Evolutionary conservation across 495 filamentous ascomycete genomes (phyloP), one percentile per base, ranked within the genome.

Genomic region (Hypoxylon cercidicola): DNA sequence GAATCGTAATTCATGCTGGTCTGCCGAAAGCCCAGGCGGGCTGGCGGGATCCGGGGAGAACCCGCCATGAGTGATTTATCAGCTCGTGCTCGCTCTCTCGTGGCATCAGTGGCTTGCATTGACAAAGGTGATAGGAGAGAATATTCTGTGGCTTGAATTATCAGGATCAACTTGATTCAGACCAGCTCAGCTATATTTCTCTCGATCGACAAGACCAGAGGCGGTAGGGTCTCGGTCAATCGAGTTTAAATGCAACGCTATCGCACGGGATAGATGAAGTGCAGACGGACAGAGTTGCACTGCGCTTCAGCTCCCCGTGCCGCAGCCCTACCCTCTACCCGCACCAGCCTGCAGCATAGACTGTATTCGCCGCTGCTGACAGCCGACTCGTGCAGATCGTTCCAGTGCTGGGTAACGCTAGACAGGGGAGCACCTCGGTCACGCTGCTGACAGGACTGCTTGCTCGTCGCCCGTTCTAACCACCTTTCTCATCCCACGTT

Each of bases 271-370:
- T 44, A 68, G 48, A 45, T 47, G 58, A 49, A 19, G 10, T 35
- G 41, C 58, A 62, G 48, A 44, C 11, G 10, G 34, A 54, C 18
- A 59, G 52, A 13, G 64, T 68, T 54, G 34, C 64, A 68, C 49
- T 55, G 58, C 48, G 19, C 63, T 62, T 68, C 64, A 62, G 64
- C 64, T 68, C 59, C 32, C 54, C n/a, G 54, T 58, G 49, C 39
- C 16, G 20, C 34, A 41, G 19, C 52, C 39, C 28, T 35, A 16
- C 21, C 30, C 46, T 52, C 25, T 23, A 6, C 35, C 32, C 49
- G 10, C 53, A 28, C 40, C 45, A 62, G 40, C 57, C 41, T 34
- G 54, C 47, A 23, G 19, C 64, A 58, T 35, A 48, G 16, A 16
- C 32, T 46, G n/a, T 30, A 21, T 45, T 40, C 52, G 35, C 49